These are phyloP conservation scores for Stachybotrys chartarum DNA, from an alignment of 2,329 filamentous ascomycete species.

Conservation along the genomic window DNA sequence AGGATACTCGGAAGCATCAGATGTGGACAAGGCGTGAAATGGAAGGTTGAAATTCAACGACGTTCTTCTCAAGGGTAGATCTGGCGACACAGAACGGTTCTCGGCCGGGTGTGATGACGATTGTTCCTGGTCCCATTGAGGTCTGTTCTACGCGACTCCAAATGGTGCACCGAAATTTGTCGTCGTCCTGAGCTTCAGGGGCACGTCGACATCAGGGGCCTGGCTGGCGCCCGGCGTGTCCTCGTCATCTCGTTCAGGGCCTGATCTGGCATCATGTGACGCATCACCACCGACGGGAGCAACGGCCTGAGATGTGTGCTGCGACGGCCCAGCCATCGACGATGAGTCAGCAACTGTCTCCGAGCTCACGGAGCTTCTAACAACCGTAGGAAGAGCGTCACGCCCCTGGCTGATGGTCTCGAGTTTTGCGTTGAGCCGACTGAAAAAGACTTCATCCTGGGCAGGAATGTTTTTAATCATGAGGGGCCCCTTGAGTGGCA, in stretches of 20 bases:
- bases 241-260: constrained; percentile 15
- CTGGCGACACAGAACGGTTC: constrained; percentile 2
- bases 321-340: constrained; percentile 2
- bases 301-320: not conserved
- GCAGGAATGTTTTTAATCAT: constrained; percentile 49
- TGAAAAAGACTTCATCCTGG: constrained; percentile 48
- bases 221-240: constrained; percentile 14
- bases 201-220: constrained; percentile 32
- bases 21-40: not conserved
- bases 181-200: constrained; percentile 36
- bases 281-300: constrained; percentile 14
- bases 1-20: not conserved
- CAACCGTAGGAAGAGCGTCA: constrained; percentile 38
- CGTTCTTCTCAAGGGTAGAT: not conserved
- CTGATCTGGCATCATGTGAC: constrained; percentile 11
- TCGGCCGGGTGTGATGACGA: not conserved
- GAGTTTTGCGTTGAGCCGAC: constrained; percentile 42
- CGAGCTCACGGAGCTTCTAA: constrained; percentile 16
- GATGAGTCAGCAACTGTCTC: constrained; percentile 5
- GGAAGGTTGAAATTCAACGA: constrained; percentile 4
- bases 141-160: constrained; percentile 20
- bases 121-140: not conserved
- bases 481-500: constrained; percentile 41
- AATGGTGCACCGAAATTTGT: constrained; percentile 42
- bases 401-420: constrained; percentile 39